These are phyloP conservation scores for Curvularia sp. DNA, from an alignment of 2,329 filamentous ascomycete species.

Conservation along the genomic window DNA sequence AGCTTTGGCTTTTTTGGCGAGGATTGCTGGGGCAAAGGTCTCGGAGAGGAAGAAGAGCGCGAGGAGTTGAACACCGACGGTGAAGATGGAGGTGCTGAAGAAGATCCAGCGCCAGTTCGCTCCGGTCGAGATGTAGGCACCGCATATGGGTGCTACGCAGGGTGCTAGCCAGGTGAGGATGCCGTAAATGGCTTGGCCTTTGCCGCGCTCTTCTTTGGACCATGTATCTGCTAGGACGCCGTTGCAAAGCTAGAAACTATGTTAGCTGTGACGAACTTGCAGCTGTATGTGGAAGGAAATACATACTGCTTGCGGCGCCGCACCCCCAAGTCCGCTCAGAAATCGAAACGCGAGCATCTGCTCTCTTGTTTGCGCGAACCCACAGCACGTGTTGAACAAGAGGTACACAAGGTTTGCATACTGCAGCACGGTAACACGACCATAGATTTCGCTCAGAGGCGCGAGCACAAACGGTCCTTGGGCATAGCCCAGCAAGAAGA, in stretches of 20 bases:
- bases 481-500: constrained; percentile 49
- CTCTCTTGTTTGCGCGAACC: constrained; percentile 38
- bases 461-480: constrained; percentile 48
- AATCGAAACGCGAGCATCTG: constrained; percentile 49
- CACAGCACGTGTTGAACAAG: constrained; percentile 45
- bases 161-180: constrained; percentile 69
- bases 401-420: constrained; percentile 46
- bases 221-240: constrained; percentile 61
- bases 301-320: constrained; percentile 43
- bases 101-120: constrained; percentile 73
- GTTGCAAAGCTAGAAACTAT: constrained; percentile 35
- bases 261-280: constrained; percentile 1
- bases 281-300: background rate
- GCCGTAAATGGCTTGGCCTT: constrained; percentile 67
- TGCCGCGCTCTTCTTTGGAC: constrained; percentile 66
- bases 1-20: constrained; percentile 54
- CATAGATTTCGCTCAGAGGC: constrained; percentile 48
- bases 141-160: constrained; percentile 58
- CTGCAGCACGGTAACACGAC: constrained; percentile 44
- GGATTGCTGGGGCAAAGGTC: constrained; percentile 56
- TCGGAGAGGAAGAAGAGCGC: constrained; percentile 66
- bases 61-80: constrained; percentile 64
- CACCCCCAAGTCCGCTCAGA: constrained; percentile 43
- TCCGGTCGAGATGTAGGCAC: constrained; percentile 32
- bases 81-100: constrained; percentile 68